Evolutionary conservation across 1,284 basidiomycete genomes (phyloP), one percentile per base, ranked within the genome.

Genomic region (Ganoderma multipileum): DNA sequence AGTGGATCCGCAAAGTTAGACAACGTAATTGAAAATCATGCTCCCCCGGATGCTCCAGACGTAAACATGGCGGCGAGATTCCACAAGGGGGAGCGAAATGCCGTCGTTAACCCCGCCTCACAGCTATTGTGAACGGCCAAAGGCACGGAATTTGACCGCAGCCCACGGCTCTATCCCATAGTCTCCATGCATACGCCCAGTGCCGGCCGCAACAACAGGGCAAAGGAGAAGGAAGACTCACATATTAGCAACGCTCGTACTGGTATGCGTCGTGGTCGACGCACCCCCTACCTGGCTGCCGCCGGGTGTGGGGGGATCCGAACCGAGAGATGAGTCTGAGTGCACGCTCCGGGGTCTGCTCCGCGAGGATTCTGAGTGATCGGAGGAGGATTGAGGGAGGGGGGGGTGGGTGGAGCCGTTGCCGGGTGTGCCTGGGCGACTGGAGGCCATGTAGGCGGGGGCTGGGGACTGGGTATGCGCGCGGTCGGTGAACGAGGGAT

Each of bases 401-500:
- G 81, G 79, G 68, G 82, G 81, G 76, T 76, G 80, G 63, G 61
- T 55, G 41, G 85, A 84, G 75, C 81, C 81, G 75, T 81, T 82
- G 68, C 80, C 82, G 68, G 90, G 88, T 16, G 89, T 88, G 55
- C 84, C 81, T 38, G 89, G 81, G 66, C 83, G 86, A 76, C 85
- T 85, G 28, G 84, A 83, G 67, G 83, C 79, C 68, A 85, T 79
- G 75, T 87, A 88, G 47, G 84, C 79, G 44, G 85, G 83, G 47
- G 84, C 79, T 39, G 85, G 83, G 36, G 86, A 83, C 66, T 85
- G 85, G 60, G 77, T 74, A 54, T 72, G 64, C 54, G 68, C 67
- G 71, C 70, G 77, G 68, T 66, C 78, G 62, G 73, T 70, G 41
- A 76, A 67, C 55, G 68, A 64, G 62, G 50, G 68, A 68, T 71